Conservation (phyloP, 2,329 filamentous ascomycete species). For the Penicillium decumbens region DNA sequence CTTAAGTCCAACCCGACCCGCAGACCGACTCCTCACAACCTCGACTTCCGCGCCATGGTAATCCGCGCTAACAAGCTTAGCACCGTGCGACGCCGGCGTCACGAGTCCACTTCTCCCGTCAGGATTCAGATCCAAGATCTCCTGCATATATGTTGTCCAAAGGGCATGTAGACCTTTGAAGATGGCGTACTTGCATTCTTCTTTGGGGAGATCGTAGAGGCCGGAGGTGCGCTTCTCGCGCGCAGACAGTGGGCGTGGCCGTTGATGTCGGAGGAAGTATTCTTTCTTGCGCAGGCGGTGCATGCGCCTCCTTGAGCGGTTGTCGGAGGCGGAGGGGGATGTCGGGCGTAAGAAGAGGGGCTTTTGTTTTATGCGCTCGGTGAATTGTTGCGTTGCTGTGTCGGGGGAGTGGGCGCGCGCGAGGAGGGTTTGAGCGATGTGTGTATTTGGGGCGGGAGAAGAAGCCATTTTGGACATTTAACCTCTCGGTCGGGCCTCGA, state of each 20-base stretch:
- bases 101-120: conserved; percentile 35
- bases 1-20: conserved; percentile 72
- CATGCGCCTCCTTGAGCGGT: conserved; percentile 52
- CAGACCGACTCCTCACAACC: conserved; percentile 76
- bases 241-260: conserved; percentile 68
- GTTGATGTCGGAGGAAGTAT: conserved; percentile 47
- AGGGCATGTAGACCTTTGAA: conserved; percentile 73
- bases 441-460: conserved; percentile 24
- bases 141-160: conserved; percentile 81
- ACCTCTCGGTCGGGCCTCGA: background rate
- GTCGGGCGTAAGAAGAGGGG: conserved; percentile 73
- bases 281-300: conserved; percentile 46
- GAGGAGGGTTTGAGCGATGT: conserved; percentile 63
- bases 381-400: conserved; percentile 66
- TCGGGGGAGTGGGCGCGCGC: conserved; percentile 72
- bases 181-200: conserved; percentile 65
- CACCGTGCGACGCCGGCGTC: conserved; percentile 52
- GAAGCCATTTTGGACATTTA: conserved; percentile 14
- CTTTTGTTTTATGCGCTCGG: conserved; percentile 76
- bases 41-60: conserved; percentile 82
- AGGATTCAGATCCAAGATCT: conserved; percentile 63
- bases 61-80: conserved; percentile 75
- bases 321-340: conserved; percentile 59
- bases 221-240: conserved; percentile 68
- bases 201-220: conserved; percentile 68